A percentile compares a stretch with the other conserved stretches of the same genome.
These are phyloP conservation scores for Coffea eugenioides DNA, from an alignment of 257 asterid species.

Conservation along the genomic window DNA sequence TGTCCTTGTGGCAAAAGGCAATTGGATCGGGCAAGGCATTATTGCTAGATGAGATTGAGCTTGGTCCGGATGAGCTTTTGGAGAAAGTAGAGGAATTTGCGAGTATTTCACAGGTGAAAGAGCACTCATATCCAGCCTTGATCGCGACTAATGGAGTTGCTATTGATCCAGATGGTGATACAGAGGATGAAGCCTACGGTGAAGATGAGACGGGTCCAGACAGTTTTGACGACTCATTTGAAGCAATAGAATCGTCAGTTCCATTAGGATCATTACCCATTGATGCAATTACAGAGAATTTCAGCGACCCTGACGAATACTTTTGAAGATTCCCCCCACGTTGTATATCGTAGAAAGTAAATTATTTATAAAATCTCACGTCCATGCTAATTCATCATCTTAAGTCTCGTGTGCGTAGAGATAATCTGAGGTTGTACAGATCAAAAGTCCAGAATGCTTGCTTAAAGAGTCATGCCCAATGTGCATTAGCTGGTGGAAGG, in stretches of 20 bases:
- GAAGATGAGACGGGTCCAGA: slow-evolving; percentile 34
- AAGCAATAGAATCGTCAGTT: slow-evolving; percentile 36
- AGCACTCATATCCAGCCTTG: slow-evolving; percentile 73
- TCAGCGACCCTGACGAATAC: slow-evolving; percentile 37
- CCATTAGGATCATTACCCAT: slow-evolving; percentile 80
- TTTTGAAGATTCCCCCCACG: not conserved
- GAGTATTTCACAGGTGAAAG: slow-evolving; percentile 52
- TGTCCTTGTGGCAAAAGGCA: slow-evolving; percentile 69
- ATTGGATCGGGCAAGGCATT: slow-evolving; percentile 73
- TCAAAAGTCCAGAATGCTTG: too few species aligned
- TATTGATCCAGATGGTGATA: slow-evolving; percentile 11
- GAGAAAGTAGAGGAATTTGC: slow-evolving; percentile 79
- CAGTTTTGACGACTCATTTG: slow-evolving; percentile 37
- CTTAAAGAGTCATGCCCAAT: too few species aligned
- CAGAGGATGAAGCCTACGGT: slow-evolving; percentile 19
- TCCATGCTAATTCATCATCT: not conserved
- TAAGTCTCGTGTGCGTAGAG: not conserved
- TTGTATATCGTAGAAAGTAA: not conserved
- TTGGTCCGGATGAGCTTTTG: slow-evolving; percentile 71
- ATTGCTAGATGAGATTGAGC: slow-evolving; percentile 48
- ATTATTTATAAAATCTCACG: not conserved
- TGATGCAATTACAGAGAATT: slow-evolving; percentile 50
- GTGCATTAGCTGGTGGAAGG: not conserved
- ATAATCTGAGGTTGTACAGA: too few species aligned
- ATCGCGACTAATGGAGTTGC: slow-evolving; percentile 31